Conservation (phyloP, 208 protist genomes). For the Acanthamoeba sp. region DNA sequence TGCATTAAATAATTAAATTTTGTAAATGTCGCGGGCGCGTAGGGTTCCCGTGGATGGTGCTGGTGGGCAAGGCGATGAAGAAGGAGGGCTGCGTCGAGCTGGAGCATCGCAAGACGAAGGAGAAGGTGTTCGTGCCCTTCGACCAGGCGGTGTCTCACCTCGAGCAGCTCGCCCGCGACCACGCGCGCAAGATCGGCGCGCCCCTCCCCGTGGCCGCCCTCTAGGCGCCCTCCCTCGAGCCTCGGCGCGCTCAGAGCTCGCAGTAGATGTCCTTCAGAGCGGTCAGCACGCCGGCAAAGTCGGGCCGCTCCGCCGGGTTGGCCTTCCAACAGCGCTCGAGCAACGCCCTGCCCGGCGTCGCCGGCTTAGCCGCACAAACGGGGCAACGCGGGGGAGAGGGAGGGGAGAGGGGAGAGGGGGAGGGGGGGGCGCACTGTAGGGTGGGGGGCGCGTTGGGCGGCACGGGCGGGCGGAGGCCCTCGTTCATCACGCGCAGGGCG, state of each 20-base stretch:
- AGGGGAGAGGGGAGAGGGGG: neutral
- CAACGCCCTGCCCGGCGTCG: neutral
- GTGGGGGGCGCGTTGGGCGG: neutral
- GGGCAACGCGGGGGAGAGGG: no score
- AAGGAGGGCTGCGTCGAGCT: constrained; percentile 57
- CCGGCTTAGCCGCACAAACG: no score
- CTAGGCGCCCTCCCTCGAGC: neutral
- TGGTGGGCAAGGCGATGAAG: constrained; percentile 66
- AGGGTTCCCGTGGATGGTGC: constrained; percentile 65
- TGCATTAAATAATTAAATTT: neutral
- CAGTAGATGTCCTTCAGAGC: neutral
- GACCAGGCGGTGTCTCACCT: neutral
- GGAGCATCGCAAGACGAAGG: constrained; percentile 28
- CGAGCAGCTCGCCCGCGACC: constrained; percentile 1
- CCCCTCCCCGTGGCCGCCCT: neutral
- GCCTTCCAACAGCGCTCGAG: neutral
- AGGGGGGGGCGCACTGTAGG: neutral
- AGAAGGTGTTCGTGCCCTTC: constrained; percentile 29
- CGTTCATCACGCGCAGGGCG: neutral
- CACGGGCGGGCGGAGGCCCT: constrained; percentile 1
- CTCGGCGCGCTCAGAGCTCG: neutral
- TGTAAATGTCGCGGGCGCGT: neutral
- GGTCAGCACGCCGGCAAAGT: neutral
- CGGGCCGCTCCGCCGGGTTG: neutral
- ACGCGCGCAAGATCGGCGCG: neutral